Evolutionary conservation across 768 basidiomycete species (phyloP).

Genomic region (Auriscalpium orientale): DNA sequence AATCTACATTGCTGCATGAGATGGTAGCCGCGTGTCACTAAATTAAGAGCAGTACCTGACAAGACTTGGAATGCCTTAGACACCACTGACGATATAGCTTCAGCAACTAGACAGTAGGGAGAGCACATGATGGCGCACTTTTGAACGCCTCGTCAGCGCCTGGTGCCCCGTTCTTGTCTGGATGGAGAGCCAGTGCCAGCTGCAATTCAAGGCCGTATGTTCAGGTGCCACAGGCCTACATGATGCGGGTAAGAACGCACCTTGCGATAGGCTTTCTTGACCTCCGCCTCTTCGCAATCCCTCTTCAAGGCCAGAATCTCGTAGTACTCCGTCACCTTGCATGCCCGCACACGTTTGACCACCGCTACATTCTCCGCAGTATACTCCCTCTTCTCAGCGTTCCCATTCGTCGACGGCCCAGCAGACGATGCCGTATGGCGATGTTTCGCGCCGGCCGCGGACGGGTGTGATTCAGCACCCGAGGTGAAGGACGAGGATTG

Average conservation of each 20-base stretch:
- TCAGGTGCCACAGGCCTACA: neutral
- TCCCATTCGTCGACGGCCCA: slow-evolving; percentile 52
- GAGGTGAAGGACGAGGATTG: slow-evolving; percentile 38
- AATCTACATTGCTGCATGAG: slow-evolving; percentile 36
- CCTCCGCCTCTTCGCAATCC: slow-evolving; percentile 75
- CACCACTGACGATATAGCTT: slow-evolving; percentile 56
- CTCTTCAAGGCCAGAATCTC: slow-evolving; percentile 77
- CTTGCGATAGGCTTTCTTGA: slow-evolving; percentile 96
- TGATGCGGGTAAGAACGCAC: slow-evolving; percentile 32
- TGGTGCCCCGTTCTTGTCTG: slow-evolving; percentile 95
- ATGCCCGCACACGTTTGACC: slow-evolving; percentile 78
- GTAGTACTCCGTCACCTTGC: slow-evolving; percentile 89
- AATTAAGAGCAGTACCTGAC: slow-evolving; percentile 46
- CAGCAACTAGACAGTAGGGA: slow-evolving; percentile 6
- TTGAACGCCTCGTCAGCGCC: slow-evolving; percentile 98
- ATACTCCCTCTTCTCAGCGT: slow-evolving; percentile 50
- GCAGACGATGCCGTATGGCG: slow-evolving; percentile 39
- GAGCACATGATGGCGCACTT: slow-evolving; percentile 36
- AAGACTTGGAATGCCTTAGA: slow-evolving; percentile 96
- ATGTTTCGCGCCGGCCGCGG: slow-evolving; percentile 64
- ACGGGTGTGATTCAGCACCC: slow-evolving; percentile 61
- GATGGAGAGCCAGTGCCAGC: slow-evolving; percentile 85
- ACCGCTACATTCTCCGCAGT: slow-evolving; percentile 76
- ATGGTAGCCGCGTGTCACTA: slow-evolving; percentile 1
- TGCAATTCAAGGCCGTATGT: slow-evolving; percentile 21